Evolutionary conservation across 768 basidiomycete genomes (phyloP), one percentile per base, ranked within the genome.

Genomic region (Lanmaoa rubissima): DNA sequence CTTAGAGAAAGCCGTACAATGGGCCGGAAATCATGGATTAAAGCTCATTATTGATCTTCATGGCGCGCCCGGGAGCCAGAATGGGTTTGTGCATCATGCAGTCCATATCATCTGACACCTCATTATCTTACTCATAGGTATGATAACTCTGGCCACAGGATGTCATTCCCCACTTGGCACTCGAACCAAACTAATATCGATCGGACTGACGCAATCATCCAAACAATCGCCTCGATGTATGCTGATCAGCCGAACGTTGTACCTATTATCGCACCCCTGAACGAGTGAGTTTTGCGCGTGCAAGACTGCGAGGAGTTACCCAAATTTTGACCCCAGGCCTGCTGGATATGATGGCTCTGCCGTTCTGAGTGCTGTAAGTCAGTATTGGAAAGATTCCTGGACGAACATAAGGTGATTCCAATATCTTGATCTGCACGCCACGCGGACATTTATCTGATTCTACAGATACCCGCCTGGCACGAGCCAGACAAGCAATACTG

Each of bases 31-130:
- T 26, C 71, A 90, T 62, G 85, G 86, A 10, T 69, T 98, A 45
- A 94, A 94, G 64, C 74, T 95, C 32, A 86, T 96, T 46, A 68
- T 96, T 39, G 94, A 94, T 74, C 79, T 91, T 1, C 85, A 87
- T 59, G 84, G 84, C 69, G 91, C 83, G 32, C 90, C 93, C 1
- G 93, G 93, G 16, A 89, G 87, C 68, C 90, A 94, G 71, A 91
- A 92, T 61, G 89, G 84, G 88, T 87, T 54, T 46, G 79, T 70
- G 34, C 36, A 54, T 24, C 14, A 19, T 26, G 17, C 39, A 1
- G 12, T 38, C 6, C 34, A 43, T 45, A 26, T 50, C 35, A 53
- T 28, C 51, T 44, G 34, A 39, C 41, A 28, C 53, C 52, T 55
- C 55, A 55, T 43, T 24, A 17, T 46, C 57, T 55, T 45, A 47